These are phyloP conservation scores for Iris macrosiphon DNA, from an alignment of 106 monocot species.

Conservation along the genomic window DNA sequence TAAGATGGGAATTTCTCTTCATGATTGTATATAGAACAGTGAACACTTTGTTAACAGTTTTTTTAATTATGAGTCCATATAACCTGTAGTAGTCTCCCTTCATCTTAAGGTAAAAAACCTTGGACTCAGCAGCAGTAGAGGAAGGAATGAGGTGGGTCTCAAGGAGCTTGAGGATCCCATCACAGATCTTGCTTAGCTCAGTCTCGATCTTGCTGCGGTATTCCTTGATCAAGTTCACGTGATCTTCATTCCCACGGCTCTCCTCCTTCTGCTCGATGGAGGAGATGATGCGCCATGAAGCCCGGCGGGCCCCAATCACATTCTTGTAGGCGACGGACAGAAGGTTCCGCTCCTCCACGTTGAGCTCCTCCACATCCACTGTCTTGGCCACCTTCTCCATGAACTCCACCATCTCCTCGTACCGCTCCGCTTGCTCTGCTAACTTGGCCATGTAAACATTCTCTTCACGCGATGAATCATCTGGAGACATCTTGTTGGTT, in stretches of 20 bases:
- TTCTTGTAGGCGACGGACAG: slow-evolving; percentile 54
- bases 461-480: slow-evolving; percentile 27
- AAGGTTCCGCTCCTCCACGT: slow-evolving; percentile 53
- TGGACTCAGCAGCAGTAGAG: slow-evolving; percentile 34
- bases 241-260: slow-evolving; percentile 44
- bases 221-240: slow-evolving; percentile 35
- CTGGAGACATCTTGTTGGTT: slow-evolving; percentile 26
- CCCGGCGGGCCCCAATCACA: slow-evolving; percentile 42
- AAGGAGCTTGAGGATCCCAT: slow-evolving; percentile 43
- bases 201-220: slow-evolving; percentile 49
- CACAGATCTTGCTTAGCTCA: slow-evolving; percentile 47
- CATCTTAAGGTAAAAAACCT: slow-evolving; percentile 61
- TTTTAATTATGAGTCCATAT: neutral
- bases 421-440: slow-evolving; percentile 49
- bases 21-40: neutral
- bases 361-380: slow-evolving; percentile 35
- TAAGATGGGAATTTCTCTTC: neutral
- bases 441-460: slow-evolving; percentile 51
- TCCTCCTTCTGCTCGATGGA: slow-evolving; percentile 65
- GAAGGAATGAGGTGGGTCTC: slow-evolving; percentile 48
- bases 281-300: slow-evolving; percentile 54
- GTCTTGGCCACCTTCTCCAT: slow-evolving; percentile 59
- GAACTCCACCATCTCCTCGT: slow-evolving; percentile 66
- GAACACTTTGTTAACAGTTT: neutral
- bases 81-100: slow-evolving; percentile 62